Evolutionary conservation across 768 basidiomycete species (phyloP).

Genomic region (Suillus spraguei): DNA sequence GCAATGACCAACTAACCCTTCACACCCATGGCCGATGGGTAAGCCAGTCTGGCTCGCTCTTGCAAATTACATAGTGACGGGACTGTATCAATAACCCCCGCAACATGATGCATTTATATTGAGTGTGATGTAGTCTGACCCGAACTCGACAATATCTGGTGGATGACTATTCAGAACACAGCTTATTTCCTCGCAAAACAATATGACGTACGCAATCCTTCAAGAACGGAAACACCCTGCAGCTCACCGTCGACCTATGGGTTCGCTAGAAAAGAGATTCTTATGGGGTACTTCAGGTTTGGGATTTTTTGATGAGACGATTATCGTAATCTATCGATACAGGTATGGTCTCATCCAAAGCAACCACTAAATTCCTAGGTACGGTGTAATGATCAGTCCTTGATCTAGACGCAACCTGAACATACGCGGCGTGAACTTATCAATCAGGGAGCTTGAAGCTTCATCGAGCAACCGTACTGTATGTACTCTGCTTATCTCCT

Average conservation of each 20-base stretch:
- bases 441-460: too few species aligned
- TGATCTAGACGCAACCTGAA: too few species aligned
- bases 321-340: background rate
- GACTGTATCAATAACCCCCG: too few species aligned
- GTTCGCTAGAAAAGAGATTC: background rate
- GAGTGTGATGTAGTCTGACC: background rate
- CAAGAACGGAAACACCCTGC: background rate
- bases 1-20: too few species aligned
- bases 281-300: background rate
- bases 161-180: background rate
- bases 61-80: too few species aligned
- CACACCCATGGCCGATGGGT: too few species aligned
- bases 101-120: background rate
- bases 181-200: background rate
- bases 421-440: too few species aligned
- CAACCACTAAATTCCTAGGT: background rate
- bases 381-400: too few species aligned
- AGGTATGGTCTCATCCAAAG: background rate
- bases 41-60: too few species aligned
- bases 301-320: background rate
- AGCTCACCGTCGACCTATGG: background rate
- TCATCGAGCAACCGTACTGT: too few species aligned
- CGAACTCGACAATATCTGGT: background rate
- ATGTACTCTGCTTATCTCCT: too few species aligned
- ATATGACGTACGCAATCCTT: background rate